phyloP scores from a whole-genome alignment of 2,329 filamentous ascomycete genomes.

The Sphaerulina populicola region DNA sequence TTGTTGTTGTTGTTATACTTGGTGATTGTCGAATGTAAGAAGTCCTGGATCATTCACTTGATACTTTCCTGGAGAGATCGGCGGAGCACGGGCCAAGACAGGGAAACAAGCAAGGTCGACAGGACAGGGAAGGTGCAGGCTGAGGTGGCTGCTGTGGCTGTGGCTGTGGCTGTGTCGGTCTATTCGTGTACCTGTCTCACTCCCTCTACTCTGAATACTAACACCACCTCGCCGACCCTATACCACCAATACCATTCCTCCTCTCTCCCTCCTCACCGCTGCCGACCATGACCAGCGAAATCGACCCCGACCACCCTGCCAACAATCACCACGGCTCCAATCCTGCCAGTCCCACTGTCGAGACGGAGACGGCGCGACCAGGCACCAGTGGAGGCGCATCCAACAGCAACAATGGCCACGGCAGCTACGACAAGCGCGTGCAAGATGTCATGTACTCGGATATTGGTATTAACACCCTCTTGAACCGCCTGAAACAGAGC shows the following conservation, averaged over 20 bases:
- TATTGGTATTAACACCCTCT: conserved; percentile 55
- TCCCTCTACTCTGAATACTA: not conserved
- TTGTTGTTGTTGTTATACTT: not conserved
- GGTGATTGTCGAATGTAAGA: too few species aligned
- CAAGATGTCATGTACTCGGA: conserved; percentile 45
- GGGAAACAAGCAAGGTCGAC: too few species aligned
- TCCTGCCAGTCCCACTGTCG: conserved; percentile 9
- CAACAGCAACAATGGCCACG: conserved; percentile 1
- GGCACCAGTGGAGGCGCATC: conserved; percentile 10
- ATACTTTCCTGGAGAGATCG: too few species aligned
- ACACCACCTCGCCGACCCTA: not conserved
- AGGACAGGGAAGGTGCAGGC: too few species aligned
- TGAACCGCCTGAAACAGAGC: conserved; percentile 57
- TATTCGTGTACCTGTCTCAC: too few species aligned
- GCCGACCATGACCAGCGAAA: conserved; percentile 22
- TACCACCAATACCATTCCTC: not conserved
- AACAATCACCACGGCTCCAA: not conserved
- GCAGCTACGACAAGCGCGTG: conserved; percentile 34
- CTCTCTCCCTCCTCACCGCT: not conserved
- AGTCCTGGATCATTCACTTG: too few species aligned
- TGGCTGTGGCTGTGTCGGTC: too few species aligned
- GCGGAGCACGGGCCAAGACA: too few species aligned
- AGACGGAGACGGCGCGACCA: conserved; percentile 8
- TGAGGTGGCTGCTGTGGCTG: too few species aligned
- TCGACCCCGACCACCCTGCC: conserved; percentile 15